A percentile compares a stretch with the other conserved stretches of the same genome.
Conservation (phyloP, 106 monocot species). For the Allium fistulosum region DNA sequence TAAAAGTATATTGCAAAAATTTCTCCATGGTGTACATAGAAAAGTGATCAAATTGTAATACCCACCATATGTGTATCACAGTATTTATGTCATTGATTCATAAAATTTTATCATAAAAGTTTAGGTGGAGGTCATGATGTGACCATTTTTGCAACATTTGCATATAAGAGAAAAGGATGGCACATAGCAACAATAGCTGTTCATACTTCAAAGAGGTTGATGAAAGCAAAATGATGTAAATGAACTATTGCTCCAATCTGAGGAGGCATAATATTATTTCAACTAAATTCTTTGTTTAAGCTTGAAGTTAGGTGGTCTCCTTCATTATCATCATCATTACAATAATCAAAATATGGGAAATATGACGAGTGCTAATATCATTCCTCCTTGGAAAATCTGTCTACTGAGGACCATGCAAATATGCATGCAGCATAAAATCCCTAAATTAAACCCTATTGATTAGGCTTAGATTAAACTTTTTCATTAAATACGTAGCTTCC, state of each 20-base stretch:
- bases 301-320: conserved; percentile 3
- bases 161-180: background rate
- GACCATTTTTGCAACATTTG: no score
- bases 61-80: no score
- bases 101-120: no score
- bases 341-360: conserved; percentile 2
- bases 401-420: conserved; percentile 5
- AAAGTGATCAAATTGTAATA: no score
- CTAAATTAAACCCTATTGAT: background rate
- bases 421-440: conserved; percentile 7
- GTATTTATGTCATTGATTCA: no score
- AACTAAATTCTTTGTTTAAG: background rate
- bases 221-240: conserved; percentile 2
- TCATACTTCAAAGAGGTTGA: background rate
- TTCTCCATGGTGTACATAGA: no score
- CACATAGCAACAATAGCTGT: background rate
- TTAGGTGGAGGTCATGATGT: no score
- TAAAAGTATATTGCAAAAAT: no score
- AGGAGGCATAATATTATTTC: background rate
- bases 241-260: conserved; percentile 1
- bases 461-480: no score
- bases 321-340: conserved; percentile 3
- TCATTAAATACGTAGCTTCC: no score
- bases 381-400: conserved; percentile 4
- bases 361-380: background rate